phyloP scores from a whole-genome alignment of 176 grass and related monocot species.

The Puccinellia tenuiflora region DNA sequence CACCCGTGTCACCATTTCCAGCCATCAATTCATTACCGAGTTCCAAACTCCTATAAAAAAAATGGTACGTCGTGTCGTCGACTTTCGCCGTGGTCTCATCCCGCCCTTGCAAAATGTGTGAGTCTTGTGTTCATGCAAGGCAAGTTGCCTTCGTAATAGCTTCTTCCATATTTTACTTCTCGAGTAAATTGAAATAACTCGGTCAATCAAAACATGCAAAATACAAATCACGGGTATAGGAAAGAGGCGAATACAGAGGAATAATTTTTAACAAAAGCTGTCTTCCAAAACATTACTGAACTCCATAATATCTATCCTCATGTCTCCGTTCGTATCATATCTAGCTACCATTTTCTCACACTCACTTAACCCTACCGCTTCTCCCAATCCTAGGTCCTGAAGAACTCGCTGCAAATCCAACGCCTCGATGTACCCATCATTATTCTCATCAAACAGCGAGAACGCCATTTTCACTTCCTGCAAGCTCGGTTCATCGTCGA shows the following conservation, averaged over 20 bases:
- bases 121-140: too few species aligned
- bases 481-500: constrained; percentile 65
- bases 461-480: constrained; percentile 64
- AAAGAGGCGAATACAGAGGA: not conserved
- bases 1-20: too few species aligned
- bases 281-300: constrained; percentile 73
- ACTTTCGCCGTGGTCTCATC: too few species aligned
- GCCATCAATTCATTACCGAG: too few species aligned
- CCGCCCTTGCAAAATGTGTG: too few species aligned
- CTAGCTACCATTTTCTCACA: constrained; percentile 59
- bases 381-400: constrained; percentile 38
- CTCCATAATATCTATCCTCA: constrained; percentile 57
- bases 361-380: constrained; percentile 38
- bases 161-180: not conserved
- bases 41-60: too few species aligned
- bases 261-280: constrained; percentile 38
- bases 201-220: not conserved
- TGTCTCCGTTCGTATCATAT: constrained; percentile 59
- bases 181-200: not conserved
- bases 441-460: constrained; percentile 59
- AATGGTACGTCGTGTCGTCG: too few species aligned
- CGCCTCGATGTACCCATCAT: constrained; percentile 64
- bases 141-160: not conserved
- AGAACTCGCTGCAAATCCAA: constrained; percentile 47
- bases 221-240: not conserved